These are phyloP conservation scores for Lasiodiplodia sp. DNA, from an alignment of 2,329 filamentous ascomycete genomes.

Conservation along the genomic window DNA sequence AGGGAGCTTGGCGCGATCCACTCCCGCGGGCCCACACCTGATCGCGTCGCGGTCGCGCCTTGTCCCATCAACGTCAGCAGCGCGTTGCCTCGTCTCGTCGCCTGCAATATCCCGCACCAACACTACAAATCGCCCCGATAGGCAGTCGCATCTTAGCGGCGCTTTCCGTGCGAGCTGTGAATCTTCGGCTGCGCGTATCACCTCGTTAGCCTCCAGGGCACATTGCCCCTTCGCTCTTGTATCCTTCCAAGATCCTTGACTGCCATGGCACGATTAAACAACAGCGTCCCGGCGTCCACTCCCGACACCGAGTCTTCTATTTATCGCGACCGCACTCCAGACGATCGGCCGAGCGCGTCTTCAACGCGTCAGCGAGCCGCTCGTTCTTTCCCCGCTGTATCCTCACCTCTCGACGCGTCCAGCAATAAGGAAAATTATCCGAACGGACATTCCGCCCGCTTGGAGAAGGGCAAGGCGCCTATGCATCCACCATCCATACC, in stretches of 20 bases:
- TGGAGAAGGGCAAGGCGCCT: constrained; percentile 53
- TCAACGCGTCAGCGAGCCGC: neutral
- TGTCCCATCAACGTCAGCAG: constrained; percentile 20
- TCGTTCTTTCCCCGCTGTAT: constrained; percentile 10
- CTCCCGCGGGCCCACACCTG: constrained; percentile 18
- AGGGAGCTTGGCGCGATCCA: neutral
- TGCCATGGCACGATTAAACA: constrained; percentile 49
- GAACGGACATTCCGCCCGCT: constrained; percentile 32
- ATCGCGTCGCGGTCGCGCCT: constrained; percentile 13
- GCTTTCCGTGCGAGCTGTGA: neutral
- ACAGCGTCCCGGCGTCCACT: constrained; percentile 39
- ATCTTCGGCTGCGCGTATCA: neutral
- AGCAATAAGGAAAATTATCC: constrained; percentile 57
- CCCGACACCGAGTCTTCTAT: constrained; percentile 43
- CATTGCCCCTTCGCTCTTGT: neutral
- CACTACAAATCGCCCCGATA: neutral
- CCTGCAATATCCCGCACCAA: neutral
- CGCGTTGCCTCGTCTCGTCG: constrained; percentile 8
- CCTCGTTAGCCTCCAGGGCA: neutral
- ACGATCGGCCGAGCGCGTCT: constrained; percentile 30
- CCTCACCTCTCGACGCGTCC: constrained; percentile 36
- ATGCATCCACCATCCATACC: constrained; percentile 39
- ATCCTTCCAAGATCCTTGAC: neutral
- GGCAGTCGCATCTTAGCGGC: neutral
- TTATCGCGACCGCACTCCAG: constrained; percentile 47